Evolutionary conservation across 768 basidiomycete species (phyloP).

Genomic region (Agrocybe praecox): DNA sequence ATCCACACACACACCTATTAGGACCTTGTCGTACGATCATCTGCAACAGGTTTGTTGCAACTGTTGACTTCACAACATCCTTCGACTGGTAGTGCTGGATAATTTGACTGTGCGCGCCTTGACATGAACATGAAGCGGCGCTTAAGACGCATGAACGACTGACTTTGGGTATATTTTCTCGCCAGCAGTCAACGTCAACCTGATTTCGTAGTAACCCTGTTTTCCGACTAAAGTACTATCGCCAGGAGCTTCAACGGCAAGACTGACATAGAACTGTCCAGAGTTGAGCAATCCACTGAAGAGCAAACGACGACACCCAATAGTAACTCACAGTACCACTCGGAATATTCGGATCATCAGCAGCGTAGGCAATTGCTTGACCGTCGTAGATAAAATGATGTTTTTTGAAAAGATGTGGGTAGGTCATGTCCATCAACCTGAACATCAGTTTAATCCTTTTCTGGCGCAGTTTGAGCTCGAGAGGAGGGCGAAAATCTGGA

Average conservation of each 20-base stretch:
- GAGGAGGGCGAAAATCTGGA: conserved; percentile 8
- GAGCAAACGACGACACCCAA: no score
- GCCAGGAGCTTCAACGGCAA: not conserved
- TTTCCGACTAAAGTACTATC: conserved; percentile 3
- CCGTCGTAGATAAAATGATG: conserved; percentile 49
- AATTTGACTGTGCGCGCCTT: conserved; percentile 3
- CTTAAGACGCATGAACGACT: conserved; percentile 20
- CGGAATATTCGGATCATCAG: conserved; percentile 4
- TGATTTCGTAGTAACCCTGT: conserved; percentile 32
- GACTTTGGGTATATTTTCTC: conserved; percentile 38
- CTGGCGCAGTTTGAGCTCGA: not conserved
- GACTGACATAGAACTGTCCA: conserved; percentile 5
- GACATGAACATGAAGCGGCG: not conserved
- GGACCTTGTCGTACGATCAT: conserved; percentile 49
- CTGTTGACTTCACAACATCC: conserved; percentile 25
- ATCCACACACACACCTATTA: conserved; percentile 43
- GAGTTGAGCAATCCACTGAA: no score
- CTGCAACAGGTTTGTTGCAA: conserved; percentile 49
- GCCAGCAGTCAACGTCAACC: conserved; percentile 39
- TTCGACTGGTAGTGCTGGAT: conserved; percentile 16
- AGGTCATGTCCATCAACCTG: conserved; percentile 41
- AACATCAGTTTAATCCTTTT: conserved; percentile 29
- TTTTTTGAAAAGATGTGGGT: conserved; percentile 34
- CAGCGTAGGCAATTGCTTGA: conserved; percentile 41
- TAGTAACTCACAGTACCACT: not conserved